Percentiles rank a stretch among this genome's conserved stretches.
Conservation (phyloP, 345 rosid genomes). For the Salix dunnii region DNA sequence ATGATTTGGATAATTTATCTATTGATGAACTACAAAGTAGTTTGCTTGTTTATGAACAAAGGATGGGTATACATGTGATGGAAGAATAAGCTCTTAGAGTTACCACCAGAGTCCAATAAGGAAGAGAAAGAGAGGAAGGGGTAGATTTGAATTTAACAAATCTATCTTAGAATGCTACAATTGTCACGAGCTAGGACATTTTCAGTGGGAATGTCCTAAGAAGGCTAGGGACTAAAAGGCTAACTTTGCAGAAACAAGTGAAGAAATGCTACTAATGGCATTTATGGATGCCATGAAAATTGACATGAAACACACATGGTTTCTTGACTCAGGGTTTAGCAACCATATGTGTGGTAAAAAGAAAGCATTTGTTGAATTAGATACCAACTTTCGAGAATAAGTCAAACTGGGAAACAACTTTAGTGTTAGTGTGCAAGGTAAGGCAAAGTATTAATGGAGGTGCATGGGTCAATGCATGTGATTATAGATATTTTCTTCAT, state of each 20-base stretch:
- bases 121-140: neutral
- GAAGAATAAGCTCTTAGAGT: neutral
- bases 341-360: neutral
- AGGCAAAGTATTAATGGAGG: neutral
- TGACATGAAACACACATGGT: neutral
- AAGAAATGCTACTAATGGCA: neutral
- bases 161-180: neutral
- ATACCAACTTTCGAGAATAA: neutral
- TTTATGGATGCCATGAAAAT: neutral
- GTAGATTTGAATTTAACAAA: neutral
- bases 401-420: neutral
- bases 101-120: neutral
- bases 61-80: neutral
- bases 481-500: neutral
- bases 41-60: no score
- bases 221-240: neutral
- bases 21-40: no score
- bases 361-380: neutral
- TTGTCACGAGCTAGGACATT: neutral
- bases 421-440: neutral
- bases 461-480: neutral
- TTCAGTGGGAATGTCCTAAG: neutral
- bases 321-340: neutral
- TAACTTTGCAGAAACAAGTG: neutral
- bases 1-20: no score